A percentile compares a stretch with the other conserved stretches of the same genome.
phyloP scores from a whole-genome alignment of 1,284 basidiomycete species.

The Caloboletus firmus region DNA sequence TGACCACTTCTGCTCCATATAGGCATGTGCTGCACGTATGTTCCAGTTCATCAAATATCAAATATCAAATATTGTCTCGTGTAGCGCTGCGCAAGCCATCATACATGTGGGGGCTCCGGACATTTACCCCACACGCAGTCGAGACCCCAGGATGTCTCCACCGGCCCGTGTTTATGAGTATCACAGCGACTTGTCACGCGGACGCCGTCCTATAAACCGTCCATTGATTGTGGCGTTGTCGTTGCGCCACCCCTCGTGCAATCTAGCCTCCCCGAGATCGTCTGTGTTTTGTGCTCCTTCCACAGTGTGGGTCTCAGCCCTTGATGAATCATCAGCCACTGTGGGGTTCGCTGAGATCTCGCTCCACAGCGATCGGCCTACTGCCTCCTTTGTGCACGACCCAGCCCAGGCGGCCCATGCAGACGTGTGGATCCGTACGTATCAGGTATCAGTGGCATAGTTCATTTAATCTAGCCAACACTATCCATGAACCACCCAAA shows the following conservation, averaged over 20 bases:
- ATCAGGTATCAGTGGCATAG: conserved; percentile 8
- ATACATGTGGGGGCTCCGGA: conserved; percentile 3
- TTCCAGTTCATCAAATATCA: neutral
- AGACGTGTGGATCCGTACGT: conserved; percentile 1
- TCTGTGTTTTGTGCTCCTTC: conserved; percentile 12
- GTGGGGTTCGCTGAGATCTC: conserved; percentile 30
- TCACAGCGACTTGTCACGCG: conserved; percentile 1
- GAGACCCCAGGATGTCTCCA: neutral
- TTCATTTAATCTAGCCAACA: conserved; percentile 13
- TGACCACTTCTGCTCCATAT: conserved; percentile 2
- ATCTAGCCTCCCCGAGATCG: conserved; percentile 8
- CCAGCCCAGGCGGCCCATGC: neutral
- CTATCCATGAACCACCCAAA: neutral
- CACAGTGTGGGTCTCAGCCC: conserved; percentile 4
- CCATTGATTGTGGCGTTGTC: neutral
- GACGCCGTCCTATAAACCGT: neutral
- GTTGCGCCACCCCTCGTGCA: conserved; percentile 22
- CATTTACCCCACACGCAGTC: conserved; percentile 19
- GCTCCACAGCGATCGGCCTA: conserved; percentile 17
- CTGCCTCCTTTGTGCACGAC: neutral
- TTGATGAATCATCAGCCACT: conserved; percentile 9
- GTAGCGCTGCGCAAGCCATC: neutral
- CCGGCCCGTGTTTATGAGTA: neutral
- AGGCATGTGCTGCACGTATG: conserved; percentile 9
- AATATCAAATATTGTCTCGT: neutral